Evolutionary conservation across 2,329 filamentous ascomycete species (phyloP), one percentile per base, ranked within the genome.

Genomic region (Cordyceps cateniannulata): DNA sequence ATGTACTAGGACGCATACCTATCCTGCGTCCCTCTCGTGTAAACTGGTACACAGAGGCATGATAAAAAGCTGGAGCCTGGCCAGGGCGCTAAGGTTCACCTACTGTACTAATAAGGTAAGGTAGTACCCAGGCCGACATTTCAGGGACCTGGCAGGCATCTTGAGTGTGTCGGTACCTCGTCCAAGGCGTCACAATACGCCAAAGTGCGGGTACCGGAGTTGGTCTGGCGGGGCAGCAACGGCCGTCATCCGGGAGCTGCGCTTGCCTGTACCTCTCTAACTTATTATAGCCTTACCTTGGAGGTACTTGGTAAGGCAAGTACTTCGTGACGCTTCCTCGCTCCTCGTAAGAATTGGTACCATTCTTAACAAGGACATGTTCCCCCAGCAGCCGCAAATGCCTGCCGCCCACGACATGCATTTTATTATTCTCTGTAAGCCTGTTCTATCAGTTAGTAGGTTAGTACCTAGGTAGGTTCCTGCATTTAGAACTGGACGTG

Each of bases 61-160:
- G 32, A 35, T 35, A 12, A 45, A 12, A 45, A 45, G n/a, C n/a
- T 45, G 42, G 42, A 45, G 42, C 42, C n/a, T 45, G 40, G 42
- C 42, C 10, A 12, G 32, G 32, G 32, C 32, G 32, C 32, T 35
- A 35, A 35, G n/a, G n/a, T n/a, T n/a, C n/a, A n/a, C n/a, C n/a
- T n/a, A n/a, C n/a, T n/a, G n/a, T 7, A 35, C 1, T 9, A 10
- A 35, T 1, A 35, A 35, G 32, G 32, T 9, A 7, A 58, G 55
- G 45, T 45, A 22, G 18, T n/a, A n/a, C n/a, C n/a, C n/a, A n/a
- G n/a, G n/a, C n/a, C 56, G 47, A 59, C 56, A 24, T 52, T n/a
- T 52, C 56, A 59, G 56, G 56, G 56, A 59, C 56, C 35, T 44
- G 32, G 25, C 47, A 44, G 56, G 47, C 47, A 59, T 35, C 35